phyloP scores from a whole-genome alignment of 1,139 yeast genomes.

The Ogataea hybrid region DNA sequence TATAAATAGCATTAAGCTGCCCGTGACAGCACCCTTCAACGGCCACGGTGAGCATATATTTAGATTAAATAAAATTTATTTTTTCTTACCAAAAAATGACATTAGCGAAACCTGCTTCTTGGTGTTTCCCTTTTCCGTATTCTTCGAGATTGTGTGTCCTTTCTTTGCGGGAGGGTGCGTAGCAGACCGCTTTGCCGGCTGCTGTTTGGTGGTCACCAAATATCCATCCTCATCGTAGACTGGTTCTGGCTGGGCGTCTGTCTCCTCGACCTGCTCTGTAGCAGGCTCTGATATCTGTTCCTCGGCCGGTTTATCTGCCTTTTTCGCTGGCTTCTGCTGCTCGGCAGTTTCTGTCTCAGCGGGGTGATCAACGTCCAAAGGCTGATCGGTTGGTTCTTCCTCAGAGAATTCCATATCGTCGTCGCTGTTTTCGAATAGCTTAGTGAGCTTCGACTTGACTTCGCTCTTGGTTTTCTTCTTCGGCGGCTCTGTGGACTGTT shows the following conservation, averaged over 20 bases:
- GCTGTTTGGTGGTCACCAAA: conserved; percentile 18
- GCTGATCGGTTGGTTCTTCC: conserved; percentile 16
- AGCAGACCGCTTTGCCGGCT: conserved; percentile 7
- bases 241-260: conserved; percentile 15
- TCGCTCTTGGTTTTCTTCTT: conserved; percentile 16
- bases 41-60: conserved; percentile 43
- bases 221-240: conserved; percentile 29
- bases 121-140: conserved; percentile 6
- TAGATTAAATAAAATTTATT: conserved; percentile 7
- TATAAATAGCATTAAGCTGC: conserved; percentile 61
- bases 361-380: conserved; percentile 9
- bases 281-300: too few species aligned
- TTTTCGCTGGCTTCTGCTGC: conserved; percentile 1
- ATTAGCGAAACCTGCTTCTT: conserved; percentile 31
- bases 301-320: not conserved
- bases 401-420: conserved; percentile 8
- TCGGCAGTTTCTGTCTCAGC: not conserved
- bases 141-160: conserved; percentile 7
- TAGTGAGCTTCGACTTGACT: conserved; percentile 15
- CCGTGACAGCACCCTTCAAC: conserved; percentile 97
- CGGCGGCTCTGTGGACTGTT: conserved; percentile 7
- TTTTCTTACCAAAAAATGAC: conserved; percentile 32
- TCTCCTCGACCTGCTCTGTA: conserved; percentile 2
- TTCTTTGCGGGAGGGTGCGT: conserved; percentile 13
- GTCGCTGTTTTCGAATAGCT: conserved; percentile 23